Evolutionary conservation across 306 rosid genomes (phyloP), one percentile per base, ranked within the genome.

Genomic region (Carpinus fangiana): DNA sequence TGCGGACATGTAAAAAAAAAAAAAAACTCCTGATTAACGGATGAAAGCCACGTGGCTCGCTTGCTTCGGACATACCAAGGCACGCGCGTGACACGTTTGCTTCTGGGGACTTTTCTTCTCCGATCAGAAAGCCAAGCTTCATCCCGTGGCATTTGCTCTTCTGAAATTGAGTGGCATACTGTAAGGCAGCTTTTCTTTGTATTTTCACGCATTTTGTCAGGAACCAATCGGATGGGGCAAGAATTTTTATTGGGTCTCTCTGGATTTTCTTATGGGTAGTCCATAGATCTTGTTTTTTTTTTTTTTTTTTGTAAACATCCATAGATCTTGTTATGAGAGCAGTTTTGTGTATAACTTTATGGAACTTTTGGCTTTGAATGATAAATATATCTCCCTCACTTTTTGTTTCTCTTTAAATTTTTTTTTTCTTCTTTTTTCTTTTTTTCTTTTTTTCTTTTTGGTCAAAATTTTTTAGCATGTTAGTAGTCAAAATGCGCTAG

Each of bases 281-380:
- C 50, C 80, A 7, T 75, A 67, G 93, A 91, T 91, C 91, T 80
- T 83, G 73, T 31, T 52, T n/a, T n/a, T n/a, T n/a, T n/a, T n/a
- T n/a, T n/a, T n/a, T n/a, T n/a, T n/a, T n/a, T n/a, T n/a, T n/a
- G n/a, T n/a, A n/a, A n/a, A n/a, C n/a, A n/a, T 52, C 50, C 80
- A 7, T 75, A 67, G 93, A 91, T 91, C 91, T 80, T 83, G 73
- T 31, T 52, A 59, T 18, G n/a, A 36, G 12, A 3, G 75, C 73
- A 23, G 55, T 23, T 76, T 65, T 77, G 47, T 73, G 2, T 70
- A 38, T 66, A 7, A 57, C 65, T 57, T 21, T 12, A 23, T 57
- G 34, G 65, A 57, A 23, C 65, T 74, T 74, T 43, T 28, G 4
- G 67, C 81, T 50, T 12, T 55, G 13, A 12, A 11, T 20, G 20